Base-by-base conservation (phyloP, 2,329 filamentous ascomycete species). In the Atkinsonella hypoxylon region DNA sequence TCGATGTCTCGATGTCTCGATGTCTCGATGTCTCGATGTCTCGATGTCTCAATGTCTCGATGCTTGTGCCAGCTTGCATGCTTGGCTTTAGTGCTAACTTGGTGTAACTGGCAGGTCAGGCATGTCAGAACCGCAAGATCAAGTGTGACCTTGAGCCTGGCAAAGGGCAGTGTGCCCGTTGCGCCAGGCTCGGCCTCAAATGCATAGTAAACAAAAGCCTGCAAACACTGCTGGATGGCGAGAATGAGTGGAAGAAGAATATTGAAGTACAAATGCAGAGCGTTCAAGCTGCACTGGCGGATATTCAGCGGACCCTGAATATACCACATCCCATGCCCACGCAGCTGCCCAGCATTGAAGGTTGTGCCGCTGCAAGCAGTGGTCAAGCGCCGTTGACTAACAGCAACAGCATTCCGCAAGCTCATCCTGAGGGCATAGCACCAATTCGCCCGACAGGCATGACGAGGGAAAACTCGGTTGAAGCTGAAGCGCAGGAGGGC, bases 181-280 rank as follows among this genome's bases (percentile, higher is more conserved):
- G 76, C 56, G 59, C 66, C 32, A 71, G 72, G 40, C 70, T 73
- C 22, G 71, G 72, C 10, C 65, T 77, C 40, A 70, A 72, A 53
- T 78, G 75, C 56, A 65, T 76, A 9, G 71, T 77, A 34, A 78
- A 78, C 57, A 74, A 77, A 59, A 77, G 74, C 57, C 69, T 76
- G 18, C 76, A 78, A 58, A 75, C 74, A 50, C 71, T 78, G 42
- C 67, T 78, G 18, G 73, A 78, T 45, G 73, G 75, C 48, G 75
- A 77, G 62, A 69, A 72, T 55, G 65, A 71, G 69, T 76, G 64
- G 65, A 63, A 62, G 53, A 55, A 49, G 32, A 55, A 54, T 41
- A 63, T 64, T 52, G 62, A 64, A 45, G 50, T 50, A 18, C 58
- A 63, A 51, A 55, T 64, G 20, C 55, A 58, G 31, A 52, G 50